These are phyloP conservation scores for Botrytis galanthina DNA, from an alignment of 2,329 filamentous ascomycete species.

Conservation along the genomic window DNA sequence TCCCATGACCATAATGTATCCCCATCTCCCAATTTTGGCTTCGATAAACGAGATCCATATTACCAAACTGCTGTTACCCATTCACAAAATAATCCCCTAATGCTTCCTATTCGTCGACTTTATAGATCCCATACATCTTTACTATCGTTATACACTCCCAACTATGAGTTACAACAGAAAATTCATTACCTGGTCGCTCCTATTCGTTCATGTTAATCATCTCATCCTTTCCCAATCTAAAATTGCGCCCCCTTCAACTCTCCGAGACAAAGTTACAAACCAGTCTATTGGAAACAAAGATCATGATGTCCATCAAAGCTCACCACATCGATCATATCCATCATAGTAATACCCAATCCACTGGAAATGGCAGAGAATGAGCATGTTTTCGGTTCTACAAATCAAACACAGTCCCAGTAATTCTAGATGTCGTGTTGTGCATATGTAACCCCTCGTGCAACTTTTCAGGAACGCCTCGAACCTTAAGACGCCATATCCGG, in stretches of 20 bases:
- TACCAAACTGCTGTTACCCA: not conserved
- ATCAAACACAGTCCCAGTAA: not conserved
- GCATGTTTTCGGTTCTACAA: not conserved
- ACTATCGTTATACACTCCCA: not conserved
- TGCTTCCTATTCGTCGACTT: not conserved
- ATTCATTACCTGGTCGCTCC: not conserved
- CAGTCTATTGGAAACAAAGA: not conserved
- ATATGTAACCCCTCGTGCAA: not conserved
- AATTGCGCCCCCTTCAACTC: not conserved
- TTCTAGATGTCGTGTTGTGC: slow-evolving; percentile 14
- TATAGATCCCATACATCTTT: not conserved
- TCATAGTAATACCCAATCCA: not conserved
- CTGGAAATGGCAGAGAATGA: not conserved
- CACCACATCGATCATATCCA: not conserved
- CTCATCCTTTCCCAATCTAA: not conserved
- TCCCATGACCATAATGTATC: slow-evolving; percentile 15
- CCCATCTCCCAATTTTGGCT: not conserved
- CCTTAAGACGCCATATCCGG: not conserved
- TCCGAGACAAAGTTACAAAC: not conserved
- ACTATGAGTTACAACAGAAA: not conserved
- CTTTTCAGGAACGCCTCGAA: slow-evolving; percentile 13
- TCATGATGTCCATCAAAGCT: not conserved
- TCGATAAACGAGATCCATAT: not conserved
- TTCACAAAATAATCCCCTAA: not conserved
- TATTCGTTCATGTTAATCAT: not conserved